phyloP scores from a whole-genome alignment of 2,329 filamentous ascomycete genomes.

The Fusarium multiceps region DNA sequence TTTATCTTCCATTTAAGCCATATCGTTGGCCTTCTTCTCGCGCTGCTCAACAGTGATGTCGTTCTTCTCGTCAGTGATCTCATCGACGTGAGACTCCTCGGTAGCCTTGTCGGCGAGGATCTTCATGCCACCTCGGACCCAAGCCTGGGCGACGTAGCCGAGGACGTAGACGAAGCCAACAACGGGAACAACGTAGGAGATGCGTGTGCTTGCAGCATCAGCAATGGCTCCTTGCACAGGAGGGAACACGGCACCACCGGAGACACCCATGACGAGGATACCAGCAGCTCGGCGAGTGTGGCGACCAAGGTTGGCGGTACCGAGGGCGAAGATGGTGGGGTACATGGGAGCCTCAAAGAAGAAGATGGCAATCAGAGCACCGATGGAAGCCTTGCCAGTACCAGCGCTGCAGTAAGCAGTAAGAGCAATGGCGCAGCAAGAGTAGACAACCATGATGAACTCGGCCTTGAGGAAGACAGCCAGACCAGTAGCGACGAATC shows the following conservation, averaged over 20 bases:
- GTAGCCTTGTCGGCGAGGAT: slow-evolving; percentile 23
- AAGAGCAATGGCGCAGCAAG: slow-evolving; percentile 70
- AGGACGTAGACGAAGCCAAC: slow-evolving; percentile 44
- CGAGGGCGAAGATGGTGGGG: slow-evolving; percentile 81
- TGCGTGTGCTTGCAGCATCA: slow-evolving; percentile 39
- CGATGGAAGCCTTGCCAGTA: slow-evolving; percentile 58
- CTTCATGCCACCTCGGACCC: slow-evolving; percentile 36
- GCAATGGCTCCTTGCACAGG: slow-evolving; percentile 38
- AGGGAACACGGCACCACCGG: slow-evolving; percentile 68
- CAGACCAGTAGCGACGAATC: slow-evolving; percentile 75
- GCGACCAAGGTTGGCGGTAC: slow-evolving; percentile 78
- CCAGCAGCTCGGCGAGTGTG: slow-evolving; percentile 82
- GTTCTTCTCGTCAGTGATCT: slow-evolving; percentile 22
- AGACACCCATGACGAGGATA: slow-evolving; percentile 75
- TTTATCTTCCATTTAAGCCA: slow-evolving; percentile 12
- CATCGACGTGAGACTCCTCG: slow-evolving; percentile 1
- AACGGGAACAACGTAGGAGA: slow-evolving; percentile 41
- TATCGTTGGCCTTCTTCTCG: slow-evolving; percentile 36
- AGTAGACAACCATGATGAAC: slow-evolving; percentile 75
- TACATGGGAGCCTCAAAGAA: slow-evolving; percentile 87
- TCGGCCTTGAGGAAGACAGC: slow-evolving; percentile 71
- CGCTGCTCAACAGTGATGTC: slow-evolving; percentile 31
- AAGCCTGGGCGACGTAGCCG: slow-evolving; percentile 32
- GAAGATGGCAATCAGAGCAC: slow-evolving; percentile 76
- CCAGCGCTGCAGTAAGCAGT: slow-evolving; percentile 60